phyloP scores from a whole-genome alignment of 2,329 filamentous ascomycete genomes.

The Claviceps humidiphila region DNA sequence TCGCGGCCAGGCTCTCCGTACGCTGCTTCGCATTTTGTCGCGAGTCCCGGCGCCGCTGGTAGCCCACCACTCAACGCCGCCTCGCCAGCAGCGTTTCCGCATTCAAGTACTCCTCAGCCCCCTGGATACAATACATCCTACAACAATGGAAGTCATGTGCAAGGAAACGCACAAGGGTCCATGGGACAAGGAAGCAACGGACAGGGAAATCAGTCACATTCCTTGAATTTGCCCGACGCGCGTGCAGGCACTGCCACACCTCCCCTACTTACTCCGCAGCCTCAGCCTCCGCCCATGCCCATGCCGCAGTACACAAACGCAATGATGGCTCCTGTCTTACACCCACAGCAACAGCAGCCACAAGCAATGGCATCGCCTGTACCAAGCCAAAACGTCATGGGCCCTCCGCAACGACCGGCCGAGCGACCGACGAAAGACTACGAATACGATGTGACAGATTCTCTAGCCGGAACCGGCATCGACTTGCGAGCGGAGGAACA shows the following conservation, averaged over 20 bases:
- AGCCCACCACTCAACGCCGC: constrained; percentile 25
- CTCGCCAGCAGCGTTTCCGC: constrained; percentile 23
- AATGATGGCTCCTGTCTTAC: constrained; percentile 16
- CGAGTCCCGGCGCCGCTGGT: constrained; percentile 30
- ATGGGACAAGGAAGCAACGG: no score
- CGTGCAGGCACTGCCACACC: constrained; percentile 18
- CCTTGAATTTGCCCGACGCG: constrained; percentile 21
- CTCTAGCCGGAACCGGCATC: constrained; percentile 71
- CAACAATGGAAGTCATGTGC: constrained; percentile 24
- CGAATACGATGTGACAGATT: constrained; percentile 68
- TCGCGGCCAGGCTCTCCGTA: constrained; percentile 55
- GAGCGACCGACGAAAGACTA: constrained; percentile 50
- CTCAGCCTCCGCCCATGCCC: constrained; percentile 12
- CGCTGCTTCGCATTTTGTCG: constrained; percentile 35
- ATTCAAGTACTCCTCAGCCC: constrained; percentile 19
- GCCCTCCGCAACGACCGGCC: constrained; percentile 45
- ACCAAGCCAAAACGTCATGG: constrained; percentile 30
- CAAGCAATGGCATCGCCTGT: constrained; percentile 12
- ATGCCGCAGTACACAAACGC: constrained; percentile 17
- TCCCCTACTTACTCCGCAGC: constrained; percentile 19
- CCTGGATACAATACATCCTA: constrained; percentile 24
- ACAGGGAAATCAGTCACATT: no score
- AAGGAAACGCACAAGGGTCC: constrained; percentile 6
- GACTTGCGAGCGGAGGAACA: constrained; percentile 80
- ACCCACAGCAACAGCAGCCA: constrained; percentile 2